Percentiles rank a stretch among this genome's conserved stretches.
Evolutionary conservation across 768 basidiomycete genomes (phyloP).

Genomic region (Tricholoma terreum): DNA sequence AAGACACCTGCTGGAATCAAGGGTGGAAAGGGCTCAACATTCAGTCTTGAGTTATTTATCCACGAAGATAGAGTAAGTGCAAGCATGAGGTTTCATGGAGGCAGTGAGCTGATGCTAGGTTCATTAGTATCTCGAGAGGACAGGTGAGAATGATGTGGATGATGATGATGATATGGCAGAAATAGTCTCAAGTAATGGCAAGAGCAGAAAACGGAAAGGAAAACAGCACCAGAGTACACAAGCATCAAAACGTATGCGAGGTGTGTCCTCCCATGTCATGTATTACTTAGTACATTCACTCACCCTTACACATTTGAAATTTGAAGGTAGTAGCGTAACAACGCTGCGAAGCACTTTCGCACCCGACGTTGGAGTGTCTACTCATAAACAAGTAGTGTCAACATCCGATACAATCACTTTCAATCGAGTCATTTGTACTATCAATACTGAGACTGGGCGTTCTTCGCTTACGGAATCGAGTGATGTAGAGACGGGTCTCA

Average conservation of each 20-base stretch:
- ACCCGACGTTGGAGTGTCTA: not conserved
- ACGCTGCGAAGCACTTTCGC: not conserved
- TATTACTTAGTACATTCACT: not conserved
- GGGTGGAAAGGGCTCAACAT: constrained; percentile 1
- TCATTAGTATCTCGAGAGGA: too few species aligned
- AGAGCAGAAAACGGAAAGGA: not conserved
- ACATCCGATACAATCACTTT: not conserved
- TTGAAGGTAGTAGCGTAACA: not conserved
- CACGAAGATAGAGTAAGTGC: not conserved
- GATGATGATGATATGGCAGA: not conserved
- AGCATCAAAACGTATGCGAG: not conserved
- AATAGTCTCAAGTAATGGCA: not conserved
- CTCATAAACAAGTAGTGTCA: not conserved
- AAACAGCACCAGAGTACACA: not conserved
- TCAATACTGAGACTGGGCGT: not conserved
- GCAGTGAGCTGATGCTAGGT: too few species aligned
- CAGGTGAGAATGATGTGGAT: not conserved
- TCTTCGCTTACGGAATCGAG: not conserved
- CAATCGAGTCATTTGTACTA: not conserved
- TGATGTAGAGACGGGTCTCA: not conserved
- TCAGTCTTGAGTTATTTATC: not conserved
- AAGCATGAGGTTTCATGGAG: not conserved
- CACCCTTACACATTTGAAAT: not conserved
- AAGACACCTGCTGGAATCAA: constrained; percentile 1
- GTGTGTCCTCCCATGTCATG: not conserved